phyloP scores from a whole-genome alignment of 108 stramenopile genomes.

The Epithemia pelagica region DNA sequence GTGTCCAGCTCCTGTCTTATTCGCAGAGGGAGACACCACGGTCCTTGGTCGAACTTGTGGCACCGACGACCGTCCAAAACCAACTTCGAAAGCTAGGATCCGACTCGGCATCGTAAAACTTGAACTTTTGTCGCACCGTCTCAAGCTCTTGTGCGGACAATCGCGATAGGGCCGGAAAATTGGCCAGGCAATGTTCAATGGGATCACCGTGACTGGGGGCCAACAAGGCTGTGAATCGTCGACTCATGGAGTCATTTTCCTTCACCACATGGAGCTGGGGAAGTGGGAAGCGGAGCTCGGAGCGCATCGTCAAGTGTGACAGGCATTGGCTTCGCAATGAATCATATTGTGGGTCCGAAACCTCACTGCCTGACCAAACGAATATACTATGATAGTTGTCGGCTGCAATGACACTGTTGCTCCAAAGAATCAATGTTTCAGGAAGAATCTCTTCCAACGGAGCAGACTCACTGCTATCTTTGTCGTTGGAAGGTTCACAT shows the following conservation, averaged over 20 bases:
- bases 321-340: conserved; percentile 28
- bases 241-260: conserved; percentile 63
- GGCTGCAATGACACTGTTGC: conserved; percentile 39
- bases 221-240: conserved; percentile 41
- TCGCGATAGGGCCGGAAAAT: conserved; percentile 41
- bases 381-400: conserved; percentile 41
- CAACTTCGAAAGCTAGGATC: conserved; percentile 53
- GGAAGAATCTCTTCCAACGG: conserved; percentile 16
- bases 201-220: conserved; percentile 37
- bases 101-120: conserved; percentile 39
- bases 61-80: conserved; percentile 60
- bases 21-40: conserved; percentile 5
- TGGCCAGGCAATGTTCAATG: conserved; percentile 21
- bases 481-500: conserved; percentile 19
- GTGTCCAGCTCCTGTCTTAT: not conserved
- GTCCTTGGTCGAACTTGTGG: conserved; percentile 18
- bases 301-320: conserved; percentile 14
- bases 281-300: conserved; percentile 44
- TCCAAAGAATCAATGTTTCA: conserved; percentile 46
- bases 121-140: conserved; percentile 32
- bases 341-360: conserved; percentile 20
- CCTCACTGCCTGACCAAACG: conserved; percentile 38
- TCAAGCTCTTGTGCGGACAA: conserved; percentile 29
- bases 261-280: conserved; percentile 32
- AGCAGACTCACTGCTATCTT: not conserved